Evolutionary conservation across 2,329 filamentous ascomycete species (phyloP).

Genomic region (Fusarium buharicum): DNA sequence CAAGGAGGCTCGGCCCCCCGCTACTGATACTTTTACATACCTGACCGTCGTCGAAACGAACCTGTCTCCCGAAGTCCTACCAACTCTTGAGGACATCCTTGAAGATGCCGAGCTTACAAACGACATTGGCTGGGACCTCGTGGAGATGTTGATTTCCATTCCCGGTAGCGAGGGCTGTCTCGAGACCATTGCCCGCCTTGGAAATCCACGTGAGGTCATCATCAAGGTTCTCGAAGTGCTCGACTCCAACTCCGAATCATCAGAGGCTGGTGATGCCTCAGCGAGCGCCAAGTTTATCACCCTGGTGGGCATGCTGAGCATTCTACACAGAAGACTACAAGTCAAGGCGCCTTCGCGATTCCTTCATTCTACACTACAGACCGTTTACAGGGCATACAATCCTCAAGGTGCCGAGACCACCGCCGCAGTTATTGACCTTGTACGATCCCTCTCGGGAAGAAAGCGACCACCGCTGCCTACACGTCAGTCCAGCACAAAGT

Average conservation of each 20-base stretch:
- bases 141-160: slow-evolving; percentile 76
- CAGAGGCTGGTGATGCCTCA: slow-evolving; percentile 52
- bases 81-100: slow-evolving; percentile 73
- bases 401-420: slow-evolving; percentile 74
- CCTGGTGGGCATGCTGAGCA: slow-evolving; percentile 76
- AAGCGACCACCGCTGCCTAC: slow-evolving; percentile 71
- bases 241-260: slow-evolving; percentile 58
- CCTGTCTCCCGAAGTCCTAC: slow-evolving; percentile 72
- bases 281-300: slow-evolving; percentile 69
- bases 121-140: slow-evolving; percentile 86
- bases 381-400: slow-evolving; percentile 73
- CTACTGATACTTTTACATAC: slow-evolving; percentile 77
- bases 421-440: slow-evolving; percentile 74
- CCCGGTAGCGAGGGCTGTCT: slow-evolving; percentile 76
- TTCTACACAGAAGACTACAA: slow-evolving; percentile 78
- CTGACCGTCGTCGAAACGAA: slow-evolving; percentile 81
- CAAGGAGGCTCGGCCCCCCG: slow-evolving; percentile 61
- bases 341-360: slow-evolving; percentile 83
- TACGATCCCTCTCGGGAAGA: slow-evolving; percentile 74
- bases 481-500: slow-evolving; percentile 67
- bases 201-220: slow-evolving; percentile 84
- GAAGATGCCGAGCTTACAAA: slow-evolving; percentile 75
- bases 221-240: slow-evolving; percentile 81
- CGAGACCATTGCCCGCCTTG: slow-evolving; percentile 77
- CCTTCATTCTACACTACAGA: slow-evolving; percentile 78